Base-by-base conservation (phyloP, 805 yeast genomes). In the Torulaspora gathmanii region DNA sequence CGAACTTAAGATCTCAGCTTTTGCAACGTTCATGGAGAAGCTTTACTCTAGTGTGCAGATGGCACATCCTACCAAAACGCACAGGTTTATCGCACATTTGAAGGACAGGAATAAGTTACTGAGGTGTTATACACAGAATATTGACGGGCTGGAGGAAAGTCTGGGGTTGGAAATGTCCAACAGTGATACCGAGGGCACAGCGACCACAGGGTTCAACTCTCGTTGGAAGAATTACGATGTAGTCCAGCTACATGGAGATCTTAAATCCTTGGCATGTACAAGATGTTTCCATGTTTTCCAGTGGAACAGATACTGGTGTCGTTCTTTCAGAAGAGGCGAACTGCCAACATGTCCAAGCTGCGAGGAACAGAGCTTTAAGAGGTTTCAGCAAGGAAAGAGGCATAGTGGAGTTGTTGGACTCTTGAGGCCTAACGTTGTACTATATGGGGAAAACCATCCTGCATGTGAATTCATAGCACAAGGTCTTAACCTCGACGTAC, bases 381-480 rank as follows among this genome's bases (percentile, higher is more conserved):
- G 96, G 37, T 68, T 75, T 11, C 71, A 70, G 45, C 65, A 71
- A 13, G 98, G 98, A 3, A 89, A 89, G 63, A 67, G 99, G 45
- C 61, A 77, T 7, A 79, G 85, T 1, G 83, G 86, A 0, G 70
- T 71, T 34, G 77, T 83, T 4, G 99, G 99, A 0, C 65, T 79
- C 20, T 68, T 93, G 35, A 73, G 96, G 45, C 99, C 99, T 4
- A 84, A 84, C 56, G 89, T 91, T 46, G 95, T 91, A 1, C 71
- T 91, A 17, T 91, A 91, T 63, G 97, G 97, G 1, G 98, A 91
- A 60, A 82, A 89, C 56, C 98, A 91, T 64, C 96, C 96, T 1
- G 79, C 80, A 50, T 80, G 89, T 4, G 96, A 87, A 49, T 67
- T 72, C n/a, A 79, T 91, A 33, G 84, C 95, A 2, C 74, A 73